Evolutionary conservation across 2,329 filamentous ascomycete genomes (phyloP), one percentile per base, ranked within the genome.

Genomic region (Trichoderma sp.): DNA sequence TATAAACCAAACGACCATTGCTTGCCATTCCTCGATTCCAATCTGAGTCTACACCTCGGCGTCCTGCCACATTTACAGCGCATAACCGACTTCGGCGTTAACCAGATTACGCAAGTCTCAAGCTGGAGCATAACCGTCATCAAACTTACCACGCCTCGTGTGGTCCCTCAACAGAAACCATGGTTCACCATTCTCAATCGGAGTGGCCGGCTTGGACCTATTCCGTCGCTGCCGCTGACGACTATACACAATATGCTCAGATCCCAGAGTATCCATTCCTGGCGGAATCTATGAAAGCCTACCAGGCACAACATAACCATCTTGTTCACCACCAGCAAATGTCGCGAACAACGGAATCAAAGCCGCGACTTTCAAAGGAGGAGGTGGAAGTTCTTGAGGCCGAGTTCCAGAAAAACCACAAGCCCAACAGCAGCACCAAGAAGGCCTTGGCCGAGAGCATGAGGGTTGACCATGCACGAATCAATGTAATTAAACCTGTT

Each of bases 341-440:
- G 77, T 80, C 81, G 65, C 80, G 83, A 75, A 80, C 81, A 26
- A 83, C 82, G 69, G 83, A 87, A 74, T 84, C 86, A 14, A 88
- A 87, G 76, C 85, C 86, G 26, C 82, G 86, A 36, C 81, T 89
- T 34, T 86, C 86, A 70, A 89, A 89, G 77, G 86, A 88, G 65
- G 87, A 89, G 77, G 87, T 89, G 9, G 87, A 88, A 73, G 78
- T 87, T 62, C 81, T 91, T 34, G 89, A 91, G 76, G 83, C 84
- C 39, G 88, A 90, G 77, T 91, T 91, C 75, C 84, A 87, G 73
- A 88, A 88, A 78, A 91, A 91, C 78, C 86, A 87, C 74, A 91
- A 91, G 80, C 89, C 89, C 11, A 89, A 86, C 67, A 90, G 88
- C 79, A 88, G 85, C 71, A 84, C 85, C 36, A 91, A 91, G 79